A percentile compares a stretch with the other conserved stretches of the same genome.
These are phyloP conservation scores for Tremellales sp. DNA, from an alignment of 1,284 basidiomycete genomes.

Conservation along the genomic window DNA sequence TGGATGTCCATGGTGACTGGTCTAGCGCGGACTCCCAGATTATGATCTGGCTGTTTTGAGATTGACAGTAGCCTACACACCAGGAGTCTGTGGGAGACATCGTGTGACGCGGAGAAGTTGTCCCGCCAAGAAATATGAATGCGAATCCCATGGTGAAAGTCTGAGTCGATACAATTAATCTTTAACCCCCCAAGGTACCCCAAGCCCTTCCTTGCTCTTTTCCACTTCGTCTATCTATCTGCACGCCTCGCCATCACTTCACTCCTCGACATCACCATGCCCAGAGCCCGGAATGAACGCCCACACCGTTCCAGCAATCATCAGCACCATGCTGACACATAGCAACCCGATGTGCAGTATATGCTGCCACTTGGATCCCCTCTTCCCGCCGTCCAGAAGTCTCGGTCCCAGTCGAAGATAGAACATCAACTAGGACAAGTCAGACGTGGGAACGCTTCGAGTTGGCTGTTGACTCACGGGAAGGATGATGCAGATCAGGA, in stretches of 20 bases:
- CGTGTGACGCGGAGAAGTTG: too few species aligned
- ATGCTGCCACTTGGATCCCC: constrained; percentile 39
- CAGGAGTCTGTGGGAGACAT: too few species aligned
- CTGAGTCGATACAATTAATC: too few species aligned
- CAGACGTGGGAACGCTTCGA: neutral
- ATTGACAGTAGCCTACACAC: too few species aligned
- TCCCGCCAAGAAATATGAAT: too few species aligned
- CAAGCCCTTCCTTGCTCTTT: too few species aligned
- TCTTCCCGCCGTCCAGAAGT: constrained; percentile 52
- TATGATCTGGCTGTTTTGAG: too few species aligned
- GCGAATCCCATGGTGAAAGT: too few species aligned
- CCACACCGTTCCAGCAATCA: constrained; percentile 70
- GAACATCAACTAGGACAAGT: constrained; percentile 32
- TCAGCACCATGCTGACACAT: constrained; percentile 60
- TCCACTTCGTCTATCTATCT: constrained; percentile 1
- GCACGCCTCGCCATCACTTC: neutral
- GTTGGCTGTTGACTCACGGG: constrained; percentile 54
- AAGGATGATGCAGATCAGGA: constrained; percentile 75
- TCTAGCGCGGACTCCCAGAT: too few species aligned
- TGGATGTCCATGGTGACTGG: too few species aligned
- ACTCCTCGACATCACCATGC: constrained; percentile 21
- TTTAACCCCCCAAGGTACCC: too few species aligned
- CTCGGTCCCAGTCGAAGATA: constrained; percentile 36
- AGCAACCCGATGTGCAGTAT: constrained; percentile 58
- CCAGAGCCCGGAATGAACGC: constrained; percentile 55